A percentile compares a stretch with the other conserved stretches of the same genome.
Evolutionary conservation across 2,329 filamentous ascomycete species (phyloP).

Genomic region (Trichophaea hybrida): DNA sequence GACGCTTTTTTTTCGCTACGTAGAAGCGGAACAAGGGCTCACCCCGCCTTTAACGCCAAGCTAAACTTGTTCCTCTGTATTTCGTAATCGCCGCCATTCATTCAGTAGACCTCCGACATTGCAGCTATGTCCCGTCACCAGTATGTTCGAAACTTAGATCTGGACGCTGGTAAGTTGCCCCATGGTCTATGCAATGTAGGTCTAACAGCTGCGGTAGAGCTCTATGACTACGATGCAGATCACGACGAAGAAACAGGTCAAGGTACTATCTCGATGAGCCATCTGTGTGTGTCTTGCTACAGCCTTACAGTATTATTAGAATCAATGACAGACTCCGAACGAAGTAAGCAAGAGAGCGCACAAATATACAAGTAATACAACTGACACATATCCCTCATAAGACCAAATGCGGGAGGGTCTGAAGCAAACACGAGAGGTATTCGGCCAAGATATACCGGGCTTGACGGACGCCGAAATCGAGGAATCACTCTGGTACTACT

Average conservation of each 20-base stretch:
- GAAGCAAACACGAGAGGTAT: constrained; percentile 23
- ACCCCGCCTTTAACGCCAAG: too few species aligned
- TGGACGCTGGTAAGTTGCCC: constrained; percentile 23
- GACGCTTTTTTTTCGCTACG: too few species aligned
- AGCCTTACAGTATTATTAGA: not conserved
- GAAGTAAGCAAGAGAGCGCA: not conserved
- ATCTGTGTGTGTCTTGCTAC: not conserved
- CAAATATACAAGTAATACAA: not conserved
- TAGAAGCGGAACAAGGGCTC: too few species aligned
- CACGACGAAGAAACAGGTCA: constrained; percentile 32
- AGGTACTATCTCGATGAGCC: constrained; percentile 24
- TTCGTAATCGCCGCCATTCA: too few species aligned
- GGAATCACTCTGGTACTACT: constrained; percentile 89
- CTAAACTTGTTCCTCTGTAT: too few species aligned
- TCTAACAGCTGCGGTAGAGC: constrained; percentile 32
- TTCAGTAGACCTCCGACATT: not conserved
- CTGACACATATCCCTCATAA: constrained; percentile 4
- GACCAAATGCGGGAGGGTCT: constrained; percentile 28
- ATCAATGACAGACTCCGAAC: not conserved
- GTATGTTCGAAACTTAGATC: constrained; percentile 31
- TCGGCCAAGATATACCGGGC: constrained; percentile 39
- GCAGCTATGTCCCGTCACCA: constrained; percentile 33
- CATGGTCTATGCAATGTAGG: not conserved
- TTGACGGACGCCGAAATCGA: constrained; percentile 61
- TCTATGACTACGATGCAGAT: constrained; percentile 39